Conservation (phyloP, 805 yeast genomes). For the Vanderwaltozyma yarrowii region DNA sequence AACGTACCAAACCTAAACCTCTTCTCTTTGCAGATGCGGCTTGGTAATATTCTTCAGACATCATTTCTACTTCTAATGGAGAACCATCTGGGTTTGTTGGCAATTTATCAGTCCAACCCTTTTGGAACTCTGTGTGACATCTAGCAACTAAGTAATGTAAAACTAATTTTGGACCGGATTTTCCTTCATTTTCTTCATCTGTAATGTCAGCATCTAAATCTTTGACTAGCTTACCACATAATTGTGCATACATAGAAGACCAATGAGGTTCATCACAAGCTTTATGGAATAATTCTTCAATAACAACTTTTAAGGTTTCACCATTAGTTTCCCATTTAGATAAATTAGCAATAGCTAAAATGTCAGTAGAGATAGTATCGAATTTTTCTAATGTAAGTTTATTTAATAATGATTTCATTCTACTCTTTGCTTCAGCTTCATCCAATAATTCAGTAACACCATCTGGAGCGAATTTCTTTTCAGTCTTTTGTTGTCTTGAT, state of each 20-base stretch:
- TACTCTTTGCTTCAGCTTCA: constrained; percentile 68
- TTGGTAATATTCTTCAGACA: constrained; percentile 88
- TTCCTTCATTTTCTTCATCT: constrained; percentile 43
- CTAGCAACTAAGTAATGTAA: constrained; percentile 70
- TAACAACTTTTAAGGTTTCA: constrained; percentile 64
- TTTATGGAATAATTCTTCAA: constrained; percentile 82
- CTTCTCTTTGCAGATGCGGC: constrained; percentile 93
- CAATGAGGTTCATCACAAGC: constrained; percentile 98
- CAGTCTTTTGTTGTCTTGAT: constrained; percentile 49
- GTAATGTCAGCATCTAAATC: constrained; percentile 53
- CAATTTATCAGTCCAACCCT: constrained; percentile 84
- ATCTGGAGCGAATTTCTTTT: constrained; percentile 64
- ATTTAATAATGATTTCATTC: constrained; percentile 78
- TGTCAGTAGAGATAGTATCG: constrained; percentile 65
- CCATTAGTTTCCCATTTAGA: constrained; percentile 81
- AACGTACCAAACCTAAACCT: constrained; percentile 91
- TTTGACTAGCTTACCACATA: constrained; percentile 73
- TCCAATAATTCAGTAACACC: constrained; percentile 57
- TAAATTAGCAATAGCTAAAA: constrained; percentile 71
- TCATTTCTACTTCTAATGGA: constrained; percentile 69
- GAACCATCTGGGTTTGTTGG: constrained; percentile 77
- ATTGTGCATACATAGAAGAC: constrained; percentile 92
- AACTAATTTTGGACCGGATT: constrained; percentile 61
- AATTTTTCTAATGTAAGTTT: constrained; percentile 92
- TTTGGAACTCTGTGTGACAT: constrained; percentile 89